Evolutionary conservation across 768 basidiomycete species (phyloP).

Genomic region (Hortiboletus flavorubellus): DNA sequence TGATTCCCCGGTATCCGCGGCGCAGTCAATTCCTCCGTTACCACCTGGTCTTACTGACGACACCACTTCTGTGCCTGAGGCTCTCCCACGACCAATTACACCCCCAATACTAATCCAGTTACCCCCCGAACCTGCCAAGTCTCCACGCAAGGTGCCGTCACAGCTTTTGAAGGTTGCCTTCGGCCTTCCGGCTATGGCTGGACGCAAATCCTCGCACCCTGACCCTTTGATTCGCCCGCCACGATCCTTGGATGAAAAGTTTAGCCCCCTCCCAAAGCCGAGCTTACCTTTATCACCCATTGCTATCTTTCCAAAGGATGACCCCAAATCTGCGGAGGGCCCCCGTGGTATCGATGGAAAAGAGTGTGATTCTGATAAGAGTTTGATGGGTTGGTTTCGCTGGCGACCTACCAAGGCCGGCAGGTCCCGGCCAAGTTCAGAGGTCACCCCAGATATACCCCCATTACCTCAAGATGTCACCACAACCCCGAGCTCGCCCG

Average conservation of each 20-base stretch:
- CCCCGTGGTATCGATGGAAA: slow-evolving; percentile 29
- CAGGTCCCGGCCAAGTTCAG: slow-evolving; percentile 25
- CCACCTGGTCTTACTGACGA: slow-evolving; percentile 39
- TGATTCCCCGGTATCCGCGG: slow-evolving; percentile 25
- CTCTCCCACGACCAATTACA: slow-evolving; percentile 14
- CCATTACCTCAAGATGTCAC: slow-evolving; percentile 12
- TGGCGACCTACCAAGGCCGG: slow-evolving; percentile 20
- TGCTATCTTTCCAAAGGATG: slow-evolving; percentile 19
- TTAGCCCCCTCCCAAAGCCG: slow-evolving; percentile 6
- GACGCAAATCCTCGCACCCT: slow-evolving; percentile 15
- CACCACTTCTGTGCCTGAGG: slow-evolving; percentile 14
- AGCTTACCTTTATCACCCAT: slow-evolving; percentile 11
- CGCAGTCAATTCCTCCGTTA: slow-evolving; percentile 26
- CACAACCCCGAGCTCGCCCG: slow-evolving; percentile 16
- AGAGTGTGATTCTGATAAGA: slow-evolving; percentile 42
- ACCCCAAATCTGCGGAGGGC: slow-evolving; percentile 23
- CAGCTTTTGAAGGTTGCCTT: slow-evolving; percentile 17
- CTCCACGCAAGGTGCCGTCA: slow-evolving; percentile 24
- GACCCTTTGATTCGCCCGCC: slow-evolving; percentile 22
- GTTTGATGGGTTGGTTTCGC: slow-evolving; percentile 33
- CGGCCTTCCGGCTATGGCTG: slow-evolving; percentile 12
- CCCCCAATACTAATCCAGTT: slow-evolving; percentile 22
- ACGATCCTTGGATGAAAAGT: slow-evolving; percentile 26
- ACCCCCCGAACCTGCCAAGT: slow-evolving; percentile 14
- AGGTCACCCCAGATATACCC: slow-evolving; percentile 13